Evolutionary conservation across 768 basidiomycete species (phyloP), one percentile per base, ranked within the genome.

Genomic region (Neoboletus magnificus): DNA sequence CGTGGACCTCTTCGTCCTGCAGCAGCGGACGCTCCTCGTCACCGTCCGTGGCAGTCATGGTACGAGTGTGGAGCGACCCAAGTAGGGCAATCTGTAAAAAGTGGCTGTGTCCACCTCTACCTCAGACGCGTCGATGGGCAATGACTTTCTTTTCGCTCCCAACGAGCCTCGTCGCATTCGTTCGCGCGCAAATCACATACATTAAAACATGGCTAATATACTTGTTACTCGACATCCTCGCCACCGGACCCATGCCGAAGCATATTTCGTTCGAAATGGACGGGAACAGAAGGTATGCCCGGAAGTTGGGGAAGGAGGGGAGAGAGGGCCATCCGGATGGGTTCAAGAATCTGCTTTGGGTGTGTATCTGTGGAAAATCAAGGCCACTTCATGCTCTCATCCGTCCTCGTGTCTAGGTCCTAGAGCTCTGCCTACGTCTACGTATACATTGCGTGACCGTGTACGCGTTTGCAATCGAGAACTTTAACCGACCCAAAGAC

Each of bases 401-500:
- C 25, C 54, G 22, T 13, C 29, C 25, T 11, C 33, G 10, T 42
- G 10, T n/a, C 41, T 59, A 98, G 95, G 79, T 92, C 52, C 75
- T 98, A 18, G 91, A 94, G 69, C 78, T 94, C 29, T 95, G 95
- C 63, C 74, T 96, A 22, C 76, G 80, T 1, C 79, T 99, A n/a
- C 75, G 84, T 13, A 79, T 99, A 46, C 79, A 76, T 56, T 93
- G 89, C 56, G 93, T 98, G 25, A 87, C 92, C 2, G 91, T 88
- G n/a, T 99, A 96, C 64, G 93, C 93, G n/a, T 99, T 99, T 72
- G 83, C 94, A 1, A 93, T 98, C 57, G 96, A 98, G 64, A 99
- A 98, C 74, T 98, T 98, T 75, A 91, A 91, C 58, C 82, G 97
- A 22, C 80, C 88, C 1, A 76, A 82, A 51, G 86, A 87, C 5